Conservation (phyloP, 805 yeast species). For the Candida namnaoensis region DNA sequence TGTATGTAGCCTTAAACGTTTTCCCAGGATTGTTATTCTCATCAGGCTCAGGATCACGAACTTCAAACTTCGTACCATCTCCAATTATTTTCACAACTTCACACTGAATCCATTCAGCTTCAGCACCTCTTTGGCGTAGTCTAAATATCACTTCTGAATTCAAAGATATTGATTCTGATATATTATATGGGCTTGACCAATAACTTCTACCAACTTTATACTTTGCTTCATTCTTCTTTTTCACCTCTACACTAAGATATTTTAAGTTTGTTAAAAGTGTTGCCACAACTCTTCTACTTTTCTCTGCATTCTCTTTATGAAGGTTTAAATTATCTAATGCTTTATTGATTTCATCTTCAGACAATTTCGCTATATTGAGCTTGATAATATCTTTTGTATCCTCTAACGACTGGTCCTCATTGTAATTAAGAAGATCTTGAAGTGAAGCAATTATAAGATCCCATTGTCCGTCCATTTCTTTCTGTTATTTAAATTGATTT, state of each 20-base stretch:
- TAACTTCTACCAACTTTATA: slow-evolving; percentile 20
- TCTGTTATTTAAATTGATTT: no score
- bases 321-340: slow-evolving; percentile 33
- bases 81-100: slow-evolving; percentile 70
- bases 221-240: slow-evolving; percentile 12
- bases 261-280: slow-evolving; percentile 36
- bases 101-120: slow-evolving; percentile 94
- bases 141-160: slow-evolving; percentile 89
- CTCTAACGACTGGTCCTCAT: slow-evolving; percentile 47
- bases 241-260: slow-evolving; percentile 25
- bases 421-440: slow-evolving; percentile 59
- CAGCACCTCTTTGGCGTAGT: slow-evolving; percentile 59
- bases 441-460: slow-evolving; percentile 56
- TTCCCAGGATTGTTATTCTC: slow-evolving; percentile 86
- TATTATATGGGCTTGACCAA: slow-evolving; percentile 47
- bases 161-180: slow-evolving; percentile 44
- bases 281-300: slow-evolving; percentile 33
- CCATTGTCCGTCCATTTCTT: slow-evolving; percentile 53
- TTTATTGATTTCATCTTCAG: slow-evolving; percentile 29
- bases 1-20: slow-evolving; percentile 72
- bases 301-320: slow-evolving; percentile 52
- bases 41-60: slow-evolving; percentile 97
- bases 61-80: slow-evolving; percentile 73
- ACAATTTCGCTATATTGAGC: slow-evolving; percentile 21
- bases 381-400: slow-evolving; percentile 19